A percentile compares a stretch with the other conserved stretches of the same genome.
These are phyloP conservation scores for Agrocybe pediades DNA, from an alignment of 768 basidiomycete species.

Conservation along the genomic window DNA sequence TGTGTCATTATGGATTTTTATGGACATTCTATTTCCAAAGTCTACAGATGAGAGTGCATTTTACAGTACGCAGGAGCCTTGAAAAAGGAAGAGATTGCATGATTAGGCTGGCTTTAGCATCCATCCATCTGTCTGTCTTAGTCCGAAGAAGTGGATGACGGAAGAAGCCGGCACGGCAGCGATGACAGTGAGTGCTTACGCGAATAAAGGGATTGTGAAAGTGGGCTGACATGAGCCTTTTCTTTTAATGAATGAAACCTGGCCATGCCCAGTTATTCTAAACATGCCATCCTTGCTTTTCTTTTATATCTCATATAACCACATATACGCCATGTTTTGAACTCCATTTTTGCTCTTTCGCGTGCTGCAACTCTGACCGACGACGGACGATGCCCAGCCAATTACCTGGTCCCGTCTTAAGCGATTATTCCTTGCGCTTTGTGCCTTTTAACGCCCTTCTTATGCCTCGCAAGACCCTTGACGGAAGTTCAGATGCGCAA, in stretches of 20 bases:
- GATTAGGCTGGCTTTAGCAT: too few species aligned
- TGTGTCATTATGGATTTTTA: too few species aligned
- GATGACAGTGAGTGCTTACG: constrained; percentile 26
- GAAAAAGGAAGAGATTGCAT: too few species aligned
- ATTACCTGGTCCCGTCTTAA: constrained; percentile 3
- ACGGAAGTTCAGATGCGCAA: constrained; percentile 13
- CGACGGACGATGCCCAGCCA: constrained; percentile 14
- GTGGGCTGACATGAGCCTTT: constrained; percentile 36
- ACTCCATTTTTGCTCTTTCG: constrained; percentile 5
- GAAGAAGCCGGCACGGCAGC: not conserved
- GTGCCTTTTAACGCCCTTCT: constrained; percentile 10
- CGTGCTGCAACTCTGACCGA: constrained; percentile 3
- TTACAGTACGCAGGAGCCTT: too few species aligned
- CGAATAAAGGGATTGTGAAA: constrained; percentile 33
- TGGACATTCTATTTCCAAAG: too few species aligned
- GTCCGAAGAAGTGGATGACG: not conserved
- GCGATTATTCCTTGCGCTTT: constrained; percentile 11
- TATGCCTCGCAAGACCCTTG: constrained; percentile 19
- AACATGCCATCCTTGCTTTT: constrained; percentile 25
- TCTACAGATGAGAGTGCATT: too few species aligned
- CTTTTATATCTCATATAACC: constrained; percentile 14
- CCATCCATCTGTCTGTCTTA: too few species aligned
- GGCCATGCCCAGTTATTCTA: constrained; percentile 18
- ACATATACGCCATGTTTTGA: constrained; percentile 6
- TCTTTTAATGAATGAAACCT: constrained; percentile 13